Evolutionary conservation across 2,329 filamentous ascomycete genomes (phyloP), one percentile per base, ranked within the genome.

Genomic region (Cercospora janseana): DNA sequence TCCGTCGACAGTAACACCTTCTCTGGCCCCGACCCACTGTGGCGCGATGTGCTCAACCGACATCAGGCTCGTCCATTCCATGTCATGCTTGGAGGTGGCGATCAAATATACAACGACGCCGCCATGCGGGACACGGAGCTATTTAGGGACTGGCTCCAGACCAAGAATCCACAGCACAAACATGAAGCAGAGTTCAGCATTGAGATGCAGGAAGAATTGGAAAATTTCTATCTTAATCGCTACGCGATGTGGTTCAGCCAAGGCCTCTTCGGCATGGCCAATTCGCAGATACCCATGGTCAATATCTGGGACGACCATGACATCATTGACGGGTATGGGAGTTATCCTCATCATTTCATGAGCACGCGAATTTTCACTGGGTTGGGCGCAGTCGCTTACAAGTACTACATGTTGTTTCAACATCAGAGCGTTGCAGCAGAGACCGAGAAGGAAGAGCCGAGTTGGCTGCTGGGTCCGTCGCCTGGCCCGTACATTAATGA

Each of bases 381-480:
- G 0, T 71, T 98, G 6, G 94, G 93, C 2, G 87, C 86, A 28
- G 83, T 97, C 42, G 92, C 92, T 0, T 97, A 93, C 79, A 98
- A 98, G 69, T 98, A 97, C 71, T 98, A 98, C 64, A 86, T 98
- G 83, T 79, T 98, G 6, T 98, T 98, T 73, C 93, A 98, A 69
- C 93, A 98, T 61, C 94, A 98, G 69, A 95, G 87, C 59, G 76
- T 95, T 3, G 73, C 82, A 1, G 81, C 85, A 37, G 93, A 98
- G 72, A 89, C 85, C 0, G 85, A 94, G 59, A 76, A 79, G 27
- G 81, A 87, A 2, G 94, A 98, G 68, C 88, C 92, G 2, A 96
- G 89, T 65, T 97, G 93, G 93, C 73, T 94, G 13, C 72, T 97
- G 3, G 93, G 93, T 4, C 74, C 79, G 18, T 76, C 79, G 26